A percentile compares a stretch with the other conserved stretches of the same genome.
Conservation (phyloP, 495 filamentous ascomycete genomes). For the Podospora pseudocomata region DNA sequence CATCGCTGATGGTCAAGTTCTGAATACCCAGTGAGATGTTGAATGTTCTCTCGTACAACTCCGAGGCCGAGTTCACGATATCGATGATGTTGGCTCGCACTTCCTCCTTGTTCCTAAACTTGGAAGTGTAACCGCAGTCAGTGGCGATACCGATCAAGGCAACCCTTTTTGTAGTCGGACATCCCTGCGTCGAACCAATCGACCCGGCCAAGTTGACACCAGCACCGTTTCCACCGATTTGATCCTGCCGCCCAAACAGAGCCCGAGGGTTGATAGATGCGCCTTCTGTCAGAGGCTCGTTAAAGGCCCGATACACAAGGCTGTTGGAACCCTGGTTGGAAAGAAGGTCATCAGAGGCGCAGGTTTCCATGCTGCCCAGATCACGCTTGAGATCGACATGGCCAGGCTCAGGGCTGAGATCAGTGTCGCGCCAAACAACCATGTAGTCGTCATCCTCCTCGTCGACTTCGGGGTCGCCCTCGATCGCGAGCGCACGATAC, state of each 20-base stretch:
- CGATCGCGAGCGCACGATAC: conserved; percentile 70
- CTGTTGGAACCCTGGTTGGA: conserved; percentile 69
- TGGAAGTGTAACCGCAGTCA: conserved; percentile 78
- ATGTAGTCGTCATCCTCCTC: conserved; percentile 68
- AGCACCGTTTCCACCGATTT: conserved; percentile 70
- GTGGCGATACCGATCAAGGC: conserved; percentile 89
- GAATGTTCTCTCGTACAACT: conserved; percentile 82
- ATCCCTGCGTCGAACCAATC: conserved; percentile 80
- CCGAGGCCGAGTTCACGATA: conserved; percentile 81
- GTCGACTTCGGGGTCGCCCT: conserved; percentile 67
- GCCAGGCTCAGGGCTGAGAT: conserved; percentile 50
- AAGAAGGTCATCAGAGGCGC: conserved; percentile 60
- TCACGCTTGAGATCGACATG: conserved; percentile 37
- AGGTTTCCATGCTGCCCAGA: conserved; percentile 40
- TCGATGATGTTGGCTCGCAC: conserved; percentile 71
- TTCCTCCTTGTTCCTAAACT: conserved; percentile 59
- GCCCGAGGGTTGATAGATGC: conserved; percentile 28
- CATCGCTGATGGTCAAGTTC: conserved; percentile 72
- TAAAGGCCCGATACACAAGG: conserved; percentile 53
- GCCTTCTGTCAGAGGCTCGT: conserved; percentile 25
- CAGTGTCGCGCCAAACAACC: conserved; percentile 88
- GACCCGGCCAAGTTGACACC: conserved; percentile 75
- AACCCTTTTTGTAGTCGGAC: conserved; percentile 82
- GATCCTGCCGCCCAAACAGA: conserved; percentile 46
- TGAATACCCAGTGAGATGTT: conserved; percentile 88